Conservation (phyloP, 371 early-diverging fungal species). For the Nematocida parisii region DNA sequence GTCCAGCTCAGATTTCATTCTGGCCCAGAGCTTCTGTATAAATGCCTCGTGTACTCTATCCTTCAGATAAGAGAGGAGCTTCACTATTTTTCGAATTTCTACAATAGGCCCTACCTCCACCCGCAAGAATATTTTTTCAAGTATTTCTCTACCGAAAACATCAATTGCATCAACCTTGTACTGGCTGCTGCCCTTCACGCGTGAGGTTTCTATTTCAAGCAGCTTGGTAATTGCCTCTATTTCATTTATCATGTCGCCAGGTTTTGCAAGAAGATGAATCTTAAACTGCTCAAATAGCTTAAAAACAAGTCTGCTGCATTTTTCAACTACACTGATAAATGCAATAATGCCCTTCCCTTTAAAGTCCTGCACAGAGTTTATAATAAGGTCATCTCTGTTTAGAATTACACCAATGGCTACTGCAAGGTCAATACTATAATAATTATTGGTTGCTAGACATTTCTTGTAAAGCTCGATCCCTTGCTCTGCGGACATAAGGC, state of each 20-base stretch:
- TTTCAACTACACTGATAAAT: constrained; percentile 34
- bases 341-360: constrained; percentile 49
- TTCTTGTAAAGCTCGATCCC: constrained; percentile 19
- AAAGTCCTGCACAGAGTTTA: constrained; percentile 37
- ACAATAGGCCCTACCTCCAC: constrained; percentile 15
- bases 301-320: constrained; percentile 19
- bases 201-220: background rate
- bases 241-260: constrained; percentile 36
- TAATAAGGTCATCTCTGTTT: constrained; percentile 22
- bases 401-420: constrained; percentile 42
- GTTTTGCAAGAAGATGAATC: constrained; percentile 18
- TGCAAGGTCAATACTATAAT: constrained; percentile 44
- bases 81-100: constrained; percentile 37
- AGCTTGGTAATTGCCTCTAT: constrained; percentile 45
- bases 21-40: constrained; percentile 32
- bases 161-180: constrained; percentile 35
- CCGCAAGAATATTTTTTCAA: constrained; percentile 28
- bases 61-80: constrained; percentile 31
- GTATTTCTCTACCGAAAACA: constrained; percentile 19
- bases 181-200: background rate
- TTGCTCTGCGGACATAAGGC: background rate
- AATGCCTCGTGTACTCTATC: constrained; percentile 41
- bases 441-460: constrained; percentile 18
- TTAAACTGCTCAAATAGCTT: constrained; percentile 44
- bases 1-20: constrained; percentile 31